phyloP scores from a whole-genome alignment of 2,329 filamentous ascomycete species.

The Pleomassaria siparia region DNA sequence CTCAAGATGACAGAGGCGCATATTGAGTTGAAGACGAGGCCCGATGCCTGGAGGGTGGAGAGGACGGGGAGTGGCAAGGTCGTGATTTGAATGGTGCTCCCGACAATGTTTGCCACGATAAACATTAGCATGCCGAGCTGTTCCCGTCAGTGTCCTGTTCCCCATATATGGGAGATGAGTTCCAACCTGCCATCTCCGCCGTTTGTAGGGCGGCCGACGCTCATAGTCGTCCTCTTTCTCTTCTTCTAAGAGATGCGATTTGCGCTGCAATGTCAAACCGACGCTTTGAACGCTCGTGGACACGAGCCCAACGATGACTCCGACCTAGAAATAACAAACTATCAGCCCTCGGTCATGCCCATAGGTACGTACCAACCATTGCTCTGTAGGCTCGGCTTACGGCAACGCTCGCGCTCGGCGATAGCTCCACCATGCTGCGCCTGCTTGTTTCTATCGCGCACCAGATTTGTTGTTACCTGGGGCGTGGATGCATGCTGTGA shows the following conservation, averaged over 20 bases:
- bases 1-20: slow-evolving; percentile 90
- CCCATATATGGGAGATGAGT: not conserved
- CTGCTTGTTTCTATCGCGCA: slow-evolving; percentile 17
- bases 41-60: slow-evolving; percentile 92
- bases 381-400: slow-evolving; percentile 27
- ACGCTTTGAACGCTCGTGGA: slow-evolving; percentile 95
- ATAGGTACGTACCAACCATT: too few relatives aligned
- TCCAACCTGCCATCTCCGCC: slow-evolving; percentile 82
- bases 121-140: slow-evolving; percentile 93
- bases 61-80: slow-evolving; percentile 91
- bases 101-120: slow-evolving; percentile 88
- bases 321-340: slow-evolving; percentile 60
- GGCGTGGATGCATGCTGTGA: slow-evolving; percentile 30
- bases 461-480: slow-evolving; percentile 33
- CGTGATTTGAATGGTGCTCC: slow-evolving; percentile 96
- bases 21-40: slow-evolving; percentile 97
- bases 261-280: slow-evolving; percentile 92
- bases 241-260: slow-evolving; percentile 97
- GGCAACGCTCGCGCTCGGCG: slow-evolving; percentile 45
- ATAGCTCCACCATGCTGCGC: slow-evolving; percentile 44
- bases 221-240: slow-evolving; percentile 79
- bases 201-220: slow-evolving; percentile 82
- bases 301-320: slow-evolving; percentile 87
- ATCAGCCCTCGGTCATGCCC: slow-evolving; percentile 15
- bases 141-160: slow-evolving; percentile 15